Evolutionary conservation across 257 asterid species (phyloP), one percentile per base, ranked within the genome.

Genomic region (Nyctanthes arbortristis): DNA sequence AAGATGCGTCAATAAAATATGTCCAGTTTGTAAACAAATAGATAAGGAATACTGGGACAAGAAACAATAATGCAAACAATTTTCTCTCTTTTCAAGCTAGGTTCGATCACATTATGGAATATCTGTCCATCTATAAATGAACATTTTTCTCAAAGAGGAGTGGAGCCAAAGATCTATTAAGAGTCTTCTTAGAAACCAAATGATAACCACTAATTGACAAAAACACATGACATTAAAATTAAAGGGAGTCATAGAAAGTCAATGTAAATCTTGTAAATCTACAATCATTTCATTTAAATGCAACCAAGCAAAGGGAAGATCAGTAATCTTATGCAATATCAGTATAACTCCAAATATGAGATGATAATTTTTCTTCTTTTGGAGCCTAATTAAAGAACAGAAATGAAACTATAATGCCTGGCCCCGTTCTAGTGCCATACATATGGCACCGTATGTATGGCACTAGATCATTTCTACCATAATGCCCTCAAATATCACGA

Each of bases 1-100:
- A 66, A 65, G 67, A 68, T 76, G 71, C 66, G 54, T 57, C 69
- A 75, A 75, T 54, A 34, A 73, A 75, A 52, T 58, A 56, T 62
- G 58, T 61, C 67, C 56, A 65, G 49, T 37, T 55, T 49, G 40
- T 34, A 7, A 52, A 62, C 13, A 37, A 54, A 61, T 55, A 57
- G 8, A n/a, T n/a, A 62, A 34, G 34, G 72, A 63, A 61, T 10
- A 43, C 20, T n/a, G 61, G 69, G 18, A 61, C 55, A 65, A 70
- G 61, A 68, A 72, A 61, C 66, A 66, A 24, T 10, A 52, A 57
- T 27, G n/a, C 30, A n/a, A n/a, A n/a, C n/a, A n/a, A n/a, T n/a
- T n/a, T n/a, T n/a, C n/a, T n/a, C n/a, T n/a, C n/a, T n/a, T n/a
- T n/a, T n/a, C n/a, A n/a, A n/a, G n/a, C n/a, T n/a, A n/a, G n/a